Conservation (phyloP, 2,329 filamentous ascomycete species). For the Neofusicoccum sp. region DNA sequence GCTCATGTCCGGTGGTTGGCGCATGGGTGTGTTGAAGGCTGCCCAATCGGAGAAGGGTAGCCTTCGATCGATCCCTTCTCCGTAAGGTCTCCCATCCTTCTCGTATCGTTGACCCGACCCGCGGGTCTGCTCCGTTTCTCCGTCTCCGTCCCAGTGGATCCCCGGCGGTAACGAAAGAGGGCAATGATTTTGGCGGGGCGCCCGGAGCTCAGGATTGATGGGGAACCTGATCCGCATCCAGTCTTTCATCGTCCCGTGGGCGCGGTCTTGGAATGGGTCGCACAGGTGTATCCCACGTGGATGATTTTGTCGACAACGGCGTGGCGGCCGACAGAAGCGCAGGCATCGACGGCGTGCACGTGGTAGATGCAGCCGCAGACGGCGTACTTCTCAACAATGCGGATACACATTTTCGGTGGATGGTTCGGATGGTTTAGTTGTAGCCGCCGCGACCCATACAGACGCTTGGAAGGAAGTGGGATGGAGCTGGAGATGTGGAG, state of each 20-base stretch:
- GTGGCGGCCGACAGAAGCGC: conserved; percentile 33
- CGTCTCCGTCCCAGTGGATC: conserved; percentile 7
- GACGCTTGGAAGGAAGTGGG: neutral
- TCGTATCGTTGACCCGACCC: conserved; percentile 7
- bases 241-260: neutral
- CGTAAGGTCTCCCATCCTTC: neutral
- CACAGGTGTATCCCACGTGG: conserved; percentile 32
- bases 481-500: neutral
- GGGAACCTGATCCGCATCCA: neutral
- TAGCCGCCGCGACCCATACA: conserved; percentile 10
- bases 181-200: neutral
- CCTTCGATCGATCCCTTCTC: neutral
- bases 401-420: conserved; percentile 32
- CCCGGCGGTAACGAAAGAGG: neutral
- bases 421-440: neutral
- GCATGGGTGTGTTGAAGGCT: neutral
- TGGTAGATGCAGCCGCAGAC: conserved; percentile 39
- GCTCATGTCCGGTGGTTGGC: conserved; percentile 3
- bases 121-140: conserved; percentile 2
- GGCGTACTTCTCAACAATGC: conserved; percentile 36
- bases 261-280: conserved; percentile 11
- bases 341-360: conserved; percentile 36
- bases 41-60: neutral
- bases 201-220: neutral
- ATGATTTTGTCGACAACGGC: conserved; percentile 30